These are phyloP conservation scores for Penicillium sp. DNA, from an alignment of 2,329 filamentous ascomycete species.

Conservation along the genomic window DNA sequence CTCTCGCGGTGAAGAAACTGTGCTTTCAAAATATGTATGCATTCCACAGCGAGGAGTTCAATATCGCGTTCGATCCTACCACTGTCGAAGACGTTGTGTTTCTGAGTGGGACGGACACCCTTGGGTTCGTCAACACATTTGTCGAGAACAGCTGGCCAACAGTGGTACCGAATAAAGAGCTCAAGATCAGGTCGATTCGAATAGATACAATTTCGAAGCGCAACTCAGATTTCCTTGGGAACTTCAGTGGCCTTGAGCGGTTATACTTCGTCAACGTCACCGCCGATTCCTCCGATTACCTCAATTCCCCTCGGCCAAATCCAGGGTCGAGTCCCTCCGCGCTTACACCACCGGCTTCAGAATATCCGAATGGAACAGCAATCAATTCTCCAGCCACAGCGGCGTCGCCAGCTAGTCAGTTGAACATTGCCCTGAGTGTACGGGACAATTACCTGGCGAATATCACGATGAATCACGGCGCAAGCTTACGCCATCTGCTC, in stretches of 20 bases:
- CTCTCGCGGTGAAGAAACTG: constrained; percentile 48
- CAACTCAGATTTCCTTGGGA: constrained; percentile 41
- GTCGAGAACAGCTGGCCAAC: constrained; percentile 53
- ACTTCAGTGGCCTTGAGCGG: constrained; percentile 45
- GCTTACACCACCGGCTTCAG: constrained; percentile 28
- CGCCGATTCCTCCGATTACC: constrained; percentile 26
- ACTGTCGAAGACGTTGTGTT: constrained; percentile 49
- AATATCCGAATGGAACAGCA: constrained; percentile 18
- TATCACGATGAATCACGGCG: constrained; percentile 50
- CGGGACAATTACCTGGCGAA: constrained; percentile 49
- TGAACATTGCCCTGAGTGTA: constrained; percentile 31
- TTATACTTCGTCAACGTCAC: constrained; percentile 50
- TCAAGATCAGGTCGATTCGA: constrained; percentile 47
- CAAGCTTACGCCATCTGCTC: constrained; percentile 53
- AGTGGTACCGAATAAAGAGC: constrained; percentile 25
- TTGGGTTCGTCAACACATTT: constrained; percentile 45
- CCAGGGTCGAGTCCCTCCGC: constrained; percentile 16
- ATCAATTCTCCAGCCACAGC: constrained; percentile 22
- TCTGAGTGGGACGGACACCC: constrained; percentile 48
- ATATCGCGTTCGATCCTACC: constrained; percentile 41
- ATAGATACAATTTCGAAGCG: constrained; percentile 48
- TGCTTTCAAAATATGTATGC: constrained; percentile 57
- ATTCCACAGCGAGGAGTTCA: constrained; percentile 47
- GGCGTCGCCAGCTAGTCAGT: constrained; percentile 22
- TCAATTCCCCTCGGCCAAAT: constrained; percentile 31